A percentile compares a stretch with the other conserved stretches of the same genome.
Conservation (phyloP, 192 early-diverging fungal species). For the Podila epigama region DNA sequence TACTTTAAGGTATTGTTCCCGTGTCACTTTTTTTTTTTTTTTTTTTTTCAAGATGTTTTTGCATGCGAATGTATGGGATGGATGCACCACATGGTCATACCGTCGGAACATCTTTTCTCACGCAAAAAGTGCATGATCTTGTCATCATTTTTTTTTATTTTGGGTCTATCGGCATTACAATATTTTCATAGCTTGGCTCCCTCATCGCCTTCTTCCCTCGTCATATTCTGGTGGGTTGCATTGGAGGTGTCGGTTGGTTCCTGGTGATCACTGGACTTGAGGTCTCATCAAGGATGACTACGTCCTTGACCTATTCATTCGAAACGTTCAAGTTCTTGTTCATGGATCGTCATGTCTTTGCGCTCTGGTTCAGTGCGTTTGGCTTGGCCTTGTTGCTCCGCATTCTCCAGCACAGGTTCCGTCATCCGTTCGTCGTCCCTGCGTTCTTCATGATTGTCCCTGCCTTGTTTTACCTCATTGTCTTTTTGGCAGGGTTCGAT, state of each 20-base stretch:
- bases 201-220: conserved; percentile 87
- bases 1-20: conserved; percentile 65
- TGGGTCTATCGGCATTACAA: not conserved
- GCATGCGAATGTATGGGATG: too few species aligned
- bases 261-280: conserved; percentile 92
- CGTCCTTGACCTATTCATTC: conserved; percentile 55
- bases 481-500: conserved; percentile 64
- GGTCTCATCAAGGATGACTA: conserved; percentile 61
- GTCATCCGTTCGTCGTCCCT: conserved; percentile 88
- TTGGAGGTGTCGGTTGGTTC: conserved; percentile 96
- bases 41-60: too few species aligned
- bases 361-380: conserved; percentile 83
- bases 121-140: conserved; percentile 5
- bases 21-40: conserved; percentile 2
- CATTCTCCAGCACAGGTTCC: conserved; percentile 67
- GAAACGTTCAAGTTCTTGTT: conserved; percentile 73
- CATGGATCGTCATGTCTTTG: conserved; percentile 62
- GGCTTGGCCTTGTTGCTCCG: conserved; percentile 75
- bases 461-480: conserved; percentile 73
- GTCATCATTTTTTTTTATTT: conserved; percentile 14
- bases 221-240: conserved; percentile 95
- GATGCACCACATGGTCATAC: too few species aligned
- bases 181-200: conserved; percentile 61
- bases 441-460: conserved; percentile 88
- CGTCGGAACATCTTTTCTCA: conserved; percentile 55